phyloP scores from a whole-genome alignment of 2,329 filamentous ascomycete species.

The Fragosphaeria purpurea region DNA sequence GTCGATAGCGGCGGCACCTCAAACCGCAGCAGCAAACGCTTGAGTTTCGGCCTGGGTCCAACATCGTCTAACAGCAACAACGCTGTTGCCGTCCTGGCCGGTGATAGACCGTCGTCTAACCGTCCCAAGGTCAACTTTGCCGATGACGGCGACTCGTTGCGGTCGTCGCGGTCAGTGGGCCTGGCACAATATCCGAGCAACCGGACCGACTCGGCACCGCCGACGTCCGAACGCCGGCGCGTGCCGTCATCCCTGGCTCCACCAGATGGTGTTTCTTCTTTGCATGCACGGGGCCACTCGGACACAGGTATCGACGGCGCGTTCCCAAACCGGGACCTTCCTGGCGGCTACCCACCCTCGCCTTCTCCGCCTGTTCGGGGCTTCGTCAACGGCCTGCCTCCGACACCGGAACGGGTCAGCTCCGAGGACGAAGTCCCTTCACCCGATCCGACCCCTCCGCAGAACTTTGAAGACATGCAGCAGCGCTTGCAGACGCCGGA shows the following conservation, averaged over 20 bases:
- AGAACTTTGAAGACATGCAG: slow-evolving; percentile 43
- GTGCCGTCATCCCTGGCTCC: slow-evolving; percentile 23
- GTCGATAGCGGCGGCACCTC: slow-evolving; percentile 39
- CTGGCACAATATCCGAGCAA: slow-evolving; percentile 27
- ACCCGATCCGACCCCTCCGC: slow-evolving; percentile 25
- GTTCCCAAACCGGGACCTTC: slow-evolving; percentile 15
- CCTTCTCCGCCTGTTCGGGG: slow-evolving; percentile 25
- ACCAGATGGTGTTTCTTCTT: slow-evolving; percentile 17
- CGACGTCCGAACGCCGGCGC: slow-evolving; percentile 28
- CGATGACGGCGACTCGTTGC: slow-evolving; percentile 40
- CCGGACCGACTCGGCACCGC: slow-evolving; percentile 42
- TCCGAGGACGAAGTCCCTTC: slow-evolving; percentile 43
- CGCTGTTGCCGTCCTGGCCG: slow-evolving; percentile 17
- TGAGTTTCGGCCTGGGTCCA: slow-evolving; percentile 38
- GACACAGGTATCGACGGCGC: slow-evolving; percentile 28
- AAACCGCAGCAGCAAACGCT: slow-evolving; percentile 47
- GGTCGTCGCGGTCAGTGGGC: slow-evolving; percentile 43
- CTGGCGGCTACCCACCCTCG: slow-evolving; percentile 16
- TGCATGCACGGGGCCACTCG: slow-evolving; percentile 38
- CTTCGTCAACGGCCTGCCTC: slow-evolving; percentile 33
- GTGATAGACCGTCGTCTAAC: background rate
- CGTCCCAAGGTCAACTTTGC: slow-evolving; percentile 45
- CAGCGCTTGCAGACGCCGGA: slow-evolving; percentile 55
- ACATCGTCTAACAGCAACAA: slow-evolving; percentile 10
- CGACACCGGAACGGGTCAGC: slow-evolving; percentile 42